Conservation (phyloP, 2,329 filamentous ascomycete species). For the Colletotrichum paranaense region DNA sequence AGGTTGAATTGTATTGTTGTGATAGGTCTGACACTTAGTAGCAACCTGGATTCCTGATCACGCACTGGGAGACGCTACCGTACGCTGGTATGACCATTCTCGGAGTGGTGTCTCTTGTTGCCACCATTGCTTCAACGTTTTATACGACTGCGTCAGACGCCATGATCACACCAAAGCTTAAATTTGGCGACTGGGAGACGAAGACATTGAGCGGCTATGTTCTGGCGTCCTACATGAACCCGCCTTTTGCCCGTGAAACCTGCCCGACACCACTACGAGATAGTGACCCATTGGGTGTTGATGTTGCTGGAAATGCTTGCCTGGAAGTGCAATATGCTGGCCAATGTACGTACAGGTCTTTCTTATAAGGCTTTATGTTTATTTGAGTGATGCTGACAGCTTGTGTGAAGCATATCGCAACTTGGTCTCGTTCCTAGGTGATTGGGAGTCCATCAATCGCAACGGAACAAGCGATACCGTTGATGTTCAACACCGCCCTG, state of each 20-base stretch:
- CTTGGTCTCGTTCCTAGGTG: conserved; percentile 68
- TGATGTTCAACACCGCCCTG: conserved; percentile 62
- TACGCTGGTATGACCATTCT: conserved; percentile 73
- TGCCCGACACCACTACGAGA: conserved; percentile 72
- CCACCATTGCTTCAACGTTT: conserved; percentile 74
- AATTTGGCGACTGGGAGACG: conserved; percentile 63
- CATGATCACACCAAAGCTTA: conserved; percentile 79
- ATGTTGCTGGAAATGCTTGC: conserved; percentile 65
- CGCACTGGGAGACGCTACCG: conserved; percentile 72
- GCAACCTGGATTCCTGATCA: conserved; percentile 78
- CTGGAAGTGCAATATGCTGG: conserved; percentile 77
- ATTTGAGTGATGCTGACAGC: conserved; percentile 16
- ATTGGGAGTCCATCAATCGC: conserved; percentile 62
- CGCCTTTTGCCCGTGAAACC: conserved; percentile 60
- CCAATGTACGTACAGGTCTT: conserved; percentile 53
- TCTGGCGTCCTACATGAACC: conserved; percentile 72
- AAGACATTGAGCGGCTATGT: conserved; percentile 67
- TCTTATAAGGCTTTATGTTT: not conserved
- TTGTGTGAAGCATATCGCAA: conserved; percentile 69
- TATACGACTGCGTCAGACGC: conserved; percentile 84
- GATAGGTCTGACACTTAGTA: conserved; percentile 21
- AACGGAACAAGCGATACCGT: conserved; percentile 54
- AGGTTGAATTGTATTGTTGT: not conserved
- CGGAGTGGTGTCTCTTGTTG: conserved; percentile 72
- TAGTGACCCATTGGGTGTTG: conserved; percentile 47